phyloP scores from a whole-genome alignment of 1,284 basidiomycete genomes.

The Lignosus rhinocerotis region DNA sequence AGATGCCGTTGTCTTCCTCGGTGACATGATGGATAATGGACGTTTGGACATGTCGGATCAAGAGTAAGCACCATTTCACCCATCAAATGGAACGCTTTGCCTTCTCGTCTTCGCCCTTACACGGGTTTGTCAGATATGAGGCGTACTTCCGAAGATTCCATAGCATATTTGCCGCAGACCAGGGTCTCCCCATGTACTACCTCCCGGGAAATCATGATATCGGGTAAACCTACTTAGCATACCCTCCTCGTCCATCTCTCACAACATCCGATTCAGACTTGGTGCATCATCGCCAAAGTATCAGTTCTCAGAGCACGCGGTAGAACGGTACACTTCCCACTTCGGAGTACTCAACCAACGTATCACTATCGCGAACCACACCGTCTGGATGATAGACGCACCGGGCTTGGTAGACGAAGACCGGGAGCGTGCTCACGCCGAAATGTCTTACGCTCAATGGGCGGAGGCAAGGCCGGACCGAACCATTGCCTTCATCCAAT shows the following conservation, averaged over 20 bases:
- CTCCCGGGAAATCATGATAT: conserved; percentile 90
- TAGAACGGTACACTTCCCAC: conserved; percentile 61
- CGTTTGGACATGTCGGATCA: conserved; percentile 60
- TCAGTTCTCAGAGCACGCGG: conserved; percentile 60
- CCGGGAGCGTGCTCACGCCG: conserved; percentile 53
- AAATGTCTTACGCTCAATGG: conserved; percentile 56
- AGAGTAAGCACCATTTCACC: conserved; percentile 57
- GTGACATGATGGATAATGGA: conserved; percentile 88
- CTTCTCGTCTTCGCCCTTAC: not conserved
- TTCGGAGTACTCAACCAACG: conserved; percentile 66
- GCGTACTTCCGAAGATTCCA: conserved; percentile 67
- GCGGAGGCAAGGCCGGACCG: conserved; percentile 51
- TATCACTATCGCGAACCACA: conserved; percentile 66
- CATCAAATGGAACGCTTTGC: not conserved
- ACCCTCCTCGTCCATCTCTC: conserved; percentile 3
- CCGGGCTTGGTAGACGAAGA: conserved; percentile 83
- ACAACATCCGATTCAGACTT: conserved; percentile 44
- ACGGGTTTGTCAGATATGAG: conserved; percentile 59
- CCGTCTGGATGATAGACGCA: conserved; percentile 73
- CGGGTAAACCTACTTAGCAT: conserved; percentile 44
- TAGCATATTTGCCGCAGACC: conserved; percentile 54
- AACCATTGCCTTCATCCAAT: conserved; percentile 68
- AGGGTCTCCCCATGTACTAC: conserved; percentile 55
- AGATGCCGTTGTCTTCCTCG: conserved; percentile 78
- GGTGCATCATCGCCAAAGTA: conserved; percentile 44